Evolutionary conservation across 176 grass and related monocot genomes (phyloP), one percentile per base, ranked within the genome.

Genomic region (Musa acuminata): DNA sequence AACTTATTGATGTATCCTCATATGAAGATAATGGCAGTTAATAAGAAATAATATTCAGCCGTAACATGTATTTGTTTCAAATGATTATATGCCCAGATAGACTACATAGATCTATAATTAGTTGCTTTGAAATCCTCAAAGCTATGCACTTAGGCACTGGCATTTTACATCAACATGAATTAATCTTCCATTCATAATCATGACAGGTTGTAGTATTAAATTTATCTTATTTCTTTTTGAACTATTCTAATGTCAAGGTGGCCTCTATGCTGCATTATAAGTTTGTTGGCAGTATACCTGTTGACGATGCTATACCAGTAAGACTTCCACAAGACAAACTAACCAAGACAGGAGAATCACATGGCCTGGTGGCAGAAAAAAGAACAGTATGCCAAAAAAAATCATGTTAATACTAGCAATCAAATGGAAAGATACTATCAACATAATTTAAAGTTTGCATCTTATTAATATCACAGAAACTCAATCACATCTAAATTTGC

Each of bases 281-380:
- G 5, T 74, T 49, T 58, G 52, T 64, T 75, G 55, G 17, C 13
- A 69, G 83, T 73, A 89, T 87, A 93, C 90, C 73, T 66, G 95
- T 94, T 69, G 95, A 99, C 27, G 95, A 99, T 77, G 90, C 86
- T 73, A 94, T 75, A 49, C 90, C 95, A 16, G 91, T 91, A 78
- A 99, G 88, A 82, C 95, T 99, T 85, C 95, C 90, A 84, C 95
- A 99, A 64, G 88, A 86, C 76, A 99, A 82, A 82, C 90, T 94
- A 65, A 99, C 84, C 26, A 99, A 76, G 49, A 88, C 70, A 58
- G 75, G 83, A 52, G 88, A 89, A 91, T 99, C 95, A 75, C 60
- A 78, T 72, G 95, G 90, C 80, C 90, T 99, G 77, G 12, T 27
- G 9, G 3, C 13, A 55, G 3, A 22, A 52, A 72, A 55, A 13